phyloP scores from a whole-genome alignment of 2,329 filamentous ascomycete genomes.

The Microascus cirrosus region DNA sequence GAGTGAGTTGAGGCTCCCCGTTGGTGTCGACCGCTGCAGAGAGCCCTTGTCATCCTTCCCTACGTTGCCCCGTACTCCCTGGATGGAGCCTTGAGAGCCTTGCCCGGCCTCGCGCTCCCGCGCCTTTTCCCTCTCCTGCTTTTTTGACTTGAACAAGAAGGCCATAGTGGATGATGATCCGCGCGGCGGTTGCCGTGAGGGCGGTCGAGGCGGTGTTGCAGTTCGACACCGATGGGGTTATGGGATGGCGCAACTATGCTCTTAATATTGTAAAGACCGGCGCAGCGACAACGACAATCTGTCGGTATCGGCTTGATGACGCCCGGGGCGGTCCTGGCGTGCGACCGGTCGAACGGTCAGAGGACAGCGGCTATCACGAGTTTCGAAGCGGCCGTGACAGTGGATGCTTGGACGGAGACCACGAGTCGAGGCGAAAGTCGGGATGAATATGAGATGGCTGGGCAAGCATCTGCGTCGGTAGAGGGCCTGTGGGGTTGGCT shows the following conservation, averaged over 20 bases:
- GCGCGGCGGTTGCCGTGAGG: background rate
- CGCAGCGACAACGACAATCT: background rate
- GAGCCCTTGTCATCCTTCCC: slow-evolving; percentile 41
- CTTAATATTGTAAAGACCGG: background rate
- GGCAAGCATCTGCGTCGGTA: slow-evolving; percentile 1
- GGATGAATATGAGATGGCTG: slow-evolving; percentile 3
- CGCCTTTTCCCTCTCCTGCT: slow-evolving; percentile 50
- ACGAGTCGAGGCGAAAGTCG: background rate
- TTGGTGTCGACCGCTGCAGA: slow-evolving; percentile 55
- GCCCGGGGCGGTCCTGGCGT: background rate
- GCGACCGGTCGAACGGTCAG: background rate
- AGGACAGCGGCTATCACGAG: background rate
- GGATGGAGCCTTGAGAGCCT: slow-evolving; percentile 7
- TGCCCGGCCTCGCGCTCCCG: slow-evolving; percentile 7
- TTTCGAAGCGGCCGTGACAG: background rate
- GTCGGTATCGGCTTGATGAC: background rate
- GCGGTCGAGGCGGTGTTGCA: background rate
- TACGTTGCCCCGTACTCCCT: slow-evolving; percentile 4
- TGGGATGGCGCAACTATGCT: background rate
- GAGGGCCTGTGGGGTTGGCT: background rate
- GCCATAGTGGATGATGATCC: slow-evolving; percentile 42
- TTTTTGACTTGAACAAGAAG: slow-evolving; percentile 76
- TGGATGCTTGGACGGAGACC: background rate
- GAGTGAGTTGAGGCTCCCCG: slow-evolving; percentile 67
- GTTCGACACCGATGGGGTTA: background rate